phyloP scores from a whole-genome alignment of 116 monocot genomes.

The Trichopus zeylanicus region DNA sequence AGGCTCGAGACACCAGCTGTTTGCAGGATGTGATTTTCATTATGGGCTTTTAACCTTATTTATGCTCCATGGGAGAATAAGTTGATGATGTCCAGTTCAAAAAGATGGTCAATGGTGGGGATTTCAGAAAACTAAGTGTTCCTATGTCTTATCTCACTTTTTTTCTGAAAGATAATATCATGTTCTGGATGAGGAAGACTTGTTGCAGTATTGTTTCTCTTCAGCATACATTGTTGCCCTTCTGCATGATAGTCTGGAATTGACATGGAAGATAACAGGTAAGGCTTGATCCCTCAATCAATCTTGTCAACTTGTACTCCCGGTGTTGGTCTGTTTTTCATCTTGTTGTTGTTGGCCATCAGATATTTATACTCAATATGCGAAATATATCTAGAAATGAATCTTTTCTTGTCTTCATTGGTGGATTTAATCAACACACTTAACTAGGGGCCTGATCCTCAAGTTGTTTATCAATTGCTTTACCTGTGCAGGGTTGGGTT shows the following conservation, averaged over 20 bases:
- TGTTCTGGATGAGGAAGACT: constrained; percentile 37
- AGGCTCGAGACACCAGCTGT: too few species aligned
- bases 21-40: too few species aligned
- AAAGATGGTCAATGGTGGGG: too few species aligned
- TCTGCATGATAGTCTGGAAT: constrained; percentile 72
- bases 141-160: too few species aligned
- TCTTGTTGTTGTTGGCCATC: neutral
- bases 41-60: too few species aligned
- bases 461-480: neutral
- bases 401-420: neutral
- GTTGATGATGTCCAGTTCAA: too few species aligned
- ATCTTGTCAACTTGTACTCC: neutral
- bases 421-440: neutral
- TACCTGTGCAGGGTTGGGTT: constrained; percentile 42
- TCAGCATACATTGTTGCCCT: constrained; percentile 93
- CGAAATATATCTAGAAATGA: too few species aligned
- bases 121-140: too few species aligned
- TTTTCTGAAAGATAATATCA: too few species aligned
- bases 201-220: constrained; percentile 86
- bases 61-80: too few species aligned
- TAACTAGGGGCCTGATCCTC: neutral
- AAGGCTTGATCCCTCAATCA: neutral
- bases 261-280: constrained; percentile 57
- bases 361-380: too few species aligned
- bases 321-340: neutral